Conservation (phyloP, 176 grass and related monocot genomes). For the Paspalum vaginatum region DNA sequence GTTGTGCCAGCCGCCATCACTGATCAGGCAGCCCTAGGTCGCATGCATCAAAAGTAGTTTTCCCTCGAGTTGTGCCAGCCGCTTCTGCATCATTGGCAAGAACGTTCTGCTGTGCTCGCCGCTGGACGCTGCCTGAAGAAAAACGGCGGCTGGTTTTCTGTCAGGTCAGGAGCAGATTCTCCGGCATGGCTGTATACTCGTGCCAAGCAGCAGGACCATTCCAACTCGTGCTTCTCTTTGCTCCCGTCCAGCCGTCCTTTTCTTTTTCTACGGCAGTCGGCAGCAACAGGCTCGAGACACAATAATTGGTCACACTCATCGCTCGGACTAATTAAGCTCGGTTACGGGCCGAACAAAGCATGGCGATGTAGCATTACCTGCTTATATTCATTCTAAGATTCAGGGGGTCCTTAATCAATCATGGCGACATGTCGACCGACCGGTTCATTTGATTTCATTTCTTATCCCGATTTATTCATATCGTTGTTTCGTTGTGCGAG, state of each 20-base stretch:
- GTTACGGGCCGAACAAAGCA: slow-evolving; percentile 1
- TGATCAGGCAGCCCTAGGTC: background rate
- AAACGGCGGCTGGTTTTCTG: slow-evolving; percentile 40
- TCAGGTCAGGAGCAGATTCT: slow-evolving; percentile 26
- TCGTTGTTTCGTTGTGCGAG: background rate
- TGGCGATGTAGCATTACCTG: background rate
- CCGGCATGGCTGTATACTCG: slow-evolving; percentile 14
- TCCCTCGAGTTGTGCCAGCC: background rate
- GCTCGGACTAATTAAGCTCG: slow-evolving; percentile 24
- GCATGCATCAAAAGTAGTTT: background rate
- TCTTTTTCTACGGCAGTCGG: background rate
- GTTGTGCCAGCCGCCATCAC: too few relatives aligned
- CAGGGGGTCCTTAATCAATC: slow-evolving; percentile 20
- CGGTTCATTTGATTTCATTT: background rate
- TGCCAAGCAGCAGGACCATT: slow-evolving; percentile 24
- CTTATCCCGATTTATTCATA: background rate
- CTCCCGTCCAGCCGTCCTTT: background rate
- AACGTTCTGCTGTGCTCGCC: background rate
- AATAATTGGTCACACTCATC: slow-evolving; percentile 30
- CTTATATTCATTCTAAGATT: too few relatives aligned
- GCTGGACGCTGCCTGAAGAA: slow-evolving; percentile 38
- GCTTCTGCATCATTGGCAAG: too few relatives aligned
- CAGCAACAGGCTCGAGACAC: slow-evolving; percentile 34
- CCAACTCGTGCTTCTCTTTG: slow-evolving; percentile 23
- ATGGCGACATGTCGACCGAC: slow-evolving; percentile 12